A percentile compares a stretch with the other conserved stretches of the same genome.
Conservation (phyloP, 257 asterid genomes). For the Asclepias syriaca region DNA sequence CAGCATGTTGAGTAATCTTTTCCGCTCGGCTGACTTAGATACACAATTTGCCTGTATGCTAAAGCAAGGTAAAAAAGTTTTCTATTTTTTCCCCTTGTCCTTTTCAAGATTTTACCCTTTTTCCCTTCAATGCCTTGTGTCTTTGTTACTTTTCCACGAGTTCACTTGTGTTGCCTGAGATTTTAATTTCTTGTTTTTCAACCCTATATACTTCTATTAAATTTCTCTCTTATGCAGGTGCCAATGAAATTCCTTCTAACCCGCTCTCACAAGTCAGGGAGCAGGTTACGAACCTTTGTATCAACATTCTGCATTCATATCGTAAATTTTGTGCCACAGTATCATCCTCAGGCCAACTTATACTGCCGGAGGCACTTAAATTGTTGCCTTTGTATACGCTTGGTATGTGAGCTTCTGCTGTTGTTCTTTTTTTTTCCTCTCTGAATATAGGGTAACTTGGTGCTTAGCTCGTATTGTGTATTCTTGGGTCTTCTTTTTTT, state of each 20-base stretch:
- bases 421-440: neutral
- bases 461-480: neutral
- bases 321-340: slow-evolving; percentile 96
- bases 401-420: slow-evolving; percentile 46
- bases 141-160: neutral
- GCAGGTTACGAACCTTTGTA: slow-evolving; percentile 80
- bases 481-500: neutral
- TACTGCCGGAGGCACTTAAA: slow-evolving; percentile 97
- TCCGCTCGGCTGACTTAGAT: slow-evolving; percentile 95
- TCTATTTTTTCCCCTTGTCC: neutral
- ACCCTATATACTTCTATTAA: slow-evolving; percentile 13
- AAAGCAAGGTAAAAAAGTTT: slow-evolving; percentile 62
- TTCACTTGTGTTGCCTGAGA: neutral
- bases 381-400: slow-evolving; percentile 87
- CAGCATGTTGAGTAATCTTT: slow-evolving; percentile 78
- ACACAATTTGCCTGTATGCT: slow-evolving; percentile 84
- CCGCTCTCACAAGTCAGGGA: slow-evolving; percentile 82
- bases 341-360: slow-evolving; percentile 90
- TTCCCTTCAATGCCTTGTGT: neutral
- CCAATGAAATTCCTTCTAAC: slow-evolving; percentile 74
- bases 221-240: slow-evolving; percentile 48
- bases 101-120: neutral
- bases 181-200: neutral
- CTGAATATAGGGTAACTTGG: neutral
- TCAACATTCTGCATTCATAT: slow-evolving; percentile 82